phyloP scores from a whole-genome alignment of 257 asterid genomes.

The Fraxinus quadrangulata region DNA sequence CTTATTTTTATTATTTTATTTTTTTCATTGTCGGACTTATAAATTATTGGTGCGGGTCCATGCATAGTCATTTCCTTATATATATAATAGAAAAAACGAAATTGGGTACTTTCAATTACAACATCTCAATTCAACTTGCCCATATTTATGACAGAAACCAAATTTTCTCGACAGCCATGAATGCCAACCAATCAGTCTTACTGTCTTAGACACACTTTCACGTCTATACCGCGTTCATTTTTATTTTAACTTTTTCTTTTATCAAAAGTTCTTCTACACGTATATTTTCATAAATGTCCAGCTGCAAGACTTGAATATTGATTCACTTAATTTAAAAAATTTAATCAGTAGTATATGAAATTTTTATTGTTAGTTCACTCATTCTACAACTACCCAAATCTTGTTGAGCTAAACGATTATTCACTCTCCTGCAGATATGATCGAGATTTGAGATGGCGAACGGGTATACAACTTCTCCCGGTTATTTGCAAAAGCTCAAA shows the following conservation, averaged over 20 bases:
- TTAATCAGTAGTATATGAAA: too few relatives aligned
- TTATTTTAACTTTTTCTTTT: too few relatives aligned
- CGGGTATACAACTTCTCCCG: conserved; percentile 62
- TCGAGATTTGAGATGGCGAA: conserved; percentile 83
- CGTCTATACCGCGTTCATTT: neutral
- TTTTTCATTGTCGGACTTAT: neutral
- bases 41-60: conserved; percentile 39
- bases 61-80: conserved; percentile 7
- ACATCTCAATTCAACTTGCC: conserved; percentile 2
- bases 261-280: neutral
- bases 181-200: neutral
- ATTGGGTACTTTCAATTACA: conserved; percentile 8
- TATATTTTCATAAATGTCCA: too few relatives aligned
- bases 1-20: neutral
- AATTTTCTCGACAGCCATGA: neutral
- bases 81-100: conserved; percentile 5
- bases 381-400: neutral
- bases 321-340: too few relatives aligned
- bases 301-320: too few relatives aligned
- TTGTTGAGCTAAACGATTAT: neutral
- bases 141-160: neutral
- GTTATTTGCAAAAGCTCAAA: conserved; percentile 66
- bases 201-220: neutral
- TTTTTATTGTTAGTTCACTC: too few relatives aligned
- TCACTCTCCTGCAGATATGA: conserved; percentile 55